Evolutionary conservation across 2,329 filamentous ascomycete species (phyloP).

Genomic region (Knoxdaviesia proteae): DNA sequence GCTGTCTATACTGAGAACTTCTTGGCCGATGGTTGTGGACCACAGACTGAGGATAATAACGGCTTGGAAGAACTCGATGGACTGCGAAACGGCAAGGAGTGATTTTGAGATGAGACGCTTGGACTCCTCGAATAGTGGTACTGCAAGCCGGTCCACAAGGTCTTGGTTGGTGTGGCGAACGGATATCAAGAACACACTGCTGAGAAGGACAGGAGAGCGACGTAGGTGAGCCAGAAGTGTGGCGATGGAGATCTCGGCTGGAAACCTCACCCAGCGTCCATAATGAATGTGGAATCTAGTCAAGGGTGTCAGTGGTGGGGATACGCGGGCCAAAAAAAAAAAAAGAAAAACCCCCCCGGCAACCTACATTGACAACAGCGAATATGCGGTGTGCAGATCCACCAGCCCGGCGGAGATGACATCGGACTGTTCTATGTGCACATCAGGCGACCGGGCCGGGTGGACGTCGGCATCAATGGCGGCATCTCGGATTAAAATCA

Average conservation of each 20-base stretch:
- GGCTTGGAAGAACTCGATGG: conserved; percentile 9
- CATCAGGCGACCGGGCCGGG: conserved; percentile 4
- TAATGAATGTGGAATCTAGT: conserved; percentile 10
- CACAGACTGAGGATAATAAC: conserved; percentile 9
- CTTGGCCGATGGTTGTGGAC: conserved; percentile 10
- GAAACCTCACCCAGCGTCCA: conserved; percentile 10
- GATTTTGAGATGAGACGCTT: conserved; percentile 6
- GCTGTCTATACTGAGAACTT: conserved; percentile 10
- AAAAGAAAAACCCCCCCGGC: background rate
- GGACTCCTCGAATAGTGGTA: conserved; percentile 8
- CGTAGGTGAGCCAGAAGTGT: conserved; percentile 3
- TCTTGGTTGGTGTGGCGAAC: conserved; percentile 9
- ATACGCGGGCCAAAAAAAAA: too few relatives aligned
- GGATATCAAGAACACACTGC: conserved; percentile 9
- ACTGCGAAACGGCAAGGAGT: conserved; percentile 6
- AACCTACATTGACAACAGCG: conserved; percentile 8
- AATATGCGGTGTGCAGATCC: conserved; percentile 5
- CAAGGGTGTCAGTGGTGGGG: background rate
- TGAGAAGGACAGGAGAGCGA: conserved; percentile 8
- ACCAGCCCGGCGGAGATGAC: conserved; percentile 8
- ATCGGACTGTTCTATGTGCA: conserved; percentile 2
- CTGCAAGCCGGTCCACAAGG: conserved; percentile 8
- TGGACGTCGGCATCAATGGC: conserved; percentile 8
- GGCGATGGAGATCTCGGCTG: conserved; percentile 5
- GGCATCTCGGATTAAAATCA: conserved; percentile 11